Conservation (phyloP, 2,329 filamentous ascomycete species). For the Hypoxylon sp. region DNA sequence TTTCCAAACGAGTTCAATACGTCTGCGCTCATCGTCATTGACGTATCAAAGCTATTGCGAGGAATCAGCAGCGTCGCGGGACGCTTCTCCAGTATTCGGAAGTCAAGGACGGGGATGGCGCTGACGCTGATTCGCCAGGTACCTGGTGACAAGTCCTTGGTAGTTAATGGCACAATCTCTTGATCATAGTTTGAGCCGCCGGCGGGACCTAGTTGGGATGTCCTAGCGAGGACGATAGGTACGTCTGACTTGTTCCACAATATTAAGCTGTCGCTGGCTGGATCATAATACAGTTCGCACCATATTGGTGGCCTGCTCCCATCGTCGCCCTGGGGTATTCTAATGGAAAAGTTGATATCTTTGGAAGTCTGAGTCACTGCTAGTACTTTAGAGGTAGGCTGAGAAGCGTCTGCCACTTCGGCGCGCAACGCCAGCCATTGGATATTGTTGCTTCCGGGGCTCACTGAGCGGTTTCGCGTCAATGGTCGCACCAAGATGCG, state of each 20-base stretch:
- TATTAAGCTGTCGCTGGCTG: constrained; percentile 71
- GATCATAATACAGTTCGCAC: constrained; percentile 74
- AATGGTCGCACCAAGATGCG: constrained; percentile 71
- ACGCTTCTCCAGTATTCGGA: constrained; percentile 70
- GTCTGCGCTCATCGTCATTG: constrained; percentile 53
- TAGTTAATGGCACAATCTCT: constrained; percentile 61
- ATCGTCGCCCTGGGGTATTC: constrained; percentile 64
- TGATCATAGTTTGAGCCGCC: constrained; percentile 61
- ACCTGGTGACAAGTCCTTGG: constrained; percentile 66
- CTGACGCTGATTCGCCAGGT: constrained; percentile 70
- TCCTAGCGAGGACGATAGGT: constrained; percentile 65
- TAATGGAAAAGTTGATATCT: constrained; percentile 73
- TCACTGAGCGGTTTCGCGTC: constrained; percentile 68
- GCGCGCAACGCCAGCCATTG: constrained; percentile 71
- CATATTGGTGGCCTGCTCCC: constrained; percentile 66
- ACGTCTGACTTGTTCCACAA: constrained; percentile 70
- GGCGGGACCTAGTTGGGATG: constrained; percentile 61
- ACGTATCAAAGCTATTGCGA: constrained; percentile 52
- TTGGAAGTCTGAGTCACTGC: constrained; percentile 73
- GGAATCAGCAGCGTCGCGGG: constrained; percentile 60
- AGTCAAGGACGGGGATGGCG: constrained; percentile 68
- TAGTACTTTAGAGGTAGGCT: constrained; percentile 70
- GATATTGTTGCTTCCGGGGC: constrained; percentile 70
- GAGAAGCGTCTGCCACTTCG: constrained; percentile 66
- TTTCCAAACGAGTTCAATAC: constrained; percentile 66